Evolutionary conservation across 352 stramenopile species (phyloP), one percentile per base, ranked within the genome.

Genomic region (Pythium aquatile): DNA sequence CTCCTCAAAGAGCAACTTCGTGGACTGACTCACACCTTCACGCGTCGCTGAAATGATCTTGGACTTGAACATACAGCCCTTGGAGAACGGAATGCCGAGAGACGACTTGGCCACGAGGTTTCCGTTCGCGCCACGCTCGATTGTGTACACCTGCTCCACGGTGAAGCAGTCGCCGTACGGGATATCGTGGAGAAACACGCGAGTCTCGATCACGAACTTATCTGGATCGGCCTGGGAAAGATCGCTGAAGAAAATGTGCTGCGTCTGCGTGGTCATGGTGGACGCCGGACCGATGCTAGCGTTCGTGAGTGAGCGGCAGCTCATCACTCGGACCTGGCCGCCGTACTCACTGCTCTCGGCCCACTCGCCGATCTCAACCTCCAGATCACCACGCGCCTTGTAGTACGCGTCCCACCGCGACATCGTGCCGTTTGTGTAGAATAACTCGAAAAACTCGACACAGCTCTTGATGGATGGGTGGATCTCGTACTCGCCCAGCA

Each of bases 41-140:
- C 75, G 70, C 37, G 84, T 95, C 14, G 85, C 80, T 1, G 84
- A 90, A 40, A 95, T 92, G 57, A 95, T 95, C 72, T 93, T 95
- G 35, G 83, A 93, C 69, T 95, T 95, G 66, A 93, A 95, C 83
- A 95, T 92, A 58, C 86, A 95, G 5, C 86, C 86, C 53, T 93
- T 95, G 7, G 86, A 93, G 59, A 95, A 95, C 39, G 86, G 86
- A 55, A 95, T 90, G 13, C 79, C 86, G 16, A 95, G 42, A 37
- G 85, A 92, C 11, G 85, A 71, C 39, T 90, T 86, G 20, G 56
- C 81, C 28, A 92, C 74, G 3, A 90, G 55, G 35, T 73, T 75
- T 1, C 59, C 84, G 8, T 73, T 73, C 20, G 71, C 44, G 9
- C 69, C 54, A 29, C 75, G 73, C 39, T 90, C 82, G n/a, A 92